phyloP scores from a whole-genome alignment of 2,329 filamentous ascomycete species.

The Byssothecium circinans region DNA sequence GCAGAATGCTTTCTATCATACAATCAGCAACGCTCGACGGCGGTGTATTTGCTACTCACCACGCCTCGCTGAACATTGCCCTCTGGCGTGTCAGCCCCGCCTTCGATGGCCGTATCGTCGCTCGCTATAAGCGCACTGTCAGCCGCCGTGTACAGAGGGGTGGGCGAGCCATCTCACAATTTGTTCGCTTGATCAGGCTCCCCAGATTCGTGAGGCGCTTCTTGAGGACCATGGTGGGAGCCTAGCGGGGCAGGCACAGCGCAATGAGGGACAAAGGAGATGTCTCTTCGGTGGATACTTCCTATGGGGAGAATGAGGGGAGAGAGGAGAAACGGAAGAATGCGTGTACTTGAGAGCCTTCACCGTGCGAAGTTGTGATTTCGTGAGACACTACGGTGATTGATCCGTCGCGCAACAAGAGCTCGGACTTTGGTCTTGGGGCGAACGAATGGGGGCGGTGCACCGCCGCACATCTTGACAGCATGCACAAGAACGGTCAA shows the following conservation, averaged over 20 bases:
- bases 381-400: conserved; percentile 5
- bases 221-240: conserved; percentile 42
- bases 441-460: too few relatives aligned
- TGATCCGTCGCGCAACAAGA: background rate
- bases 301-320: too few relatives aligned
- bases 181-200: conserved; percentile 33
- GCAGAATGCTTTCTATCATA: conserved; percentile 72
- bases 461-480: too few relatives aligned
- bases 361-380: background rate
- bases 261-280: background rate
- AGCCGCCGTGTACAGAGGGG: conserved; percentile 4
- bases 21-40: conserved; percentile 13
- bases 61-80: conserved; percentile 66
- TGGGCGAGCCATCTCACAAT: background rate
- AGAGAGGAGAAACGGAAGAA: too few relatives aligned
- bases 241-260: conserved; percentile 6
- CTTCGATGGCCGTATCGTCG: conserved; percentile 26
- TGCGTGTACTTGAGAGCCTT: background rate
- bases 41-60: conserved; percentile 52
- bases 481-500: too few relatives aligned
- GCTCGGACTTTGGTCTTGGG: background rate
- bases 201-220: conserved; percentile 40
- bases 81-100: conserved; percentile 63
- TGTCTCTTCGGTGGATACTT: too few relatives aligned
- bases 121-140: conserved; percentile 25